Percentiles rank a stretch among this genome's conserved stretches.
Conservation (phyloP, 768 basidiomycete genomes). For the Leccinum arenicola region DNA sequence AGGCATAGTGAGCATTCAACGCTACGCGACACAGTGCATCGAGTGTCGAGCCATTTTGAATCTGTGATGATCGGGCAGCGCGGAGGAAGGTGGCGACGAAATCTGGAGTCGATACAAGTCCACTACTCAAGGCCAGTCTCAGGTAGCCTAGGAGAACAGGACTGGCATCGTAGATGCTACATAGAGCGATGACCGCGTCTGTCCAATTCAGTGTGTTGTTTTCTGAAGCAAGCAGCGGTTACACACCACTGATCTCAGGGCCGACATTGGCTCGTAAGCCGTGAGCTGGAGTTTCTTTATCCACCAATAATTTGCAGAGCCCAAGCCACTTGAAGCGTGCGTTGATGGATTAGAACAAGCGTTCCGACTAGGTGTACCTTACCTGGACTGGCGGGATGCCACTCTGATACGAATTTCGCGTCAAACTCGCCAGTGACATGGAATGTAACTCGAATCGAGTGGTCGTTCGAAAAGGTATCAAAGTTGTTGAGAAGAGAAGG, state of each 20-base stretch:
- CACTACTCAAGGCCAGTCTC: slow-evolving; percentile 52
- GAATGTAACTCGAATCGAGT: background rate
- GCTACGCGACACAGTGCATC: slow-evolving; percentile 67
- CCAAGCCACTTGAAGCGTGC: slow-evolving; percentile 56
- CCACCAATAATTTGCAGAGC: slow-evolving; percentile 59
- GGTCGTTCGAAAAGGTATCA: background rate
- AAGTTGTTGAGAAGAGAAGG: background rate
- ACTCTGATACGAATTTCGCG: slow-evolving; percentile 71
- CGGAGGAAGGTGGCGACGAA: slow-evolving; percentile 68
- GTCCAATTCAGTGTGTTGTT: slow-evolving; percentile 1
- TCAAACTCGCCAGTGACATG: slow-evolving; percentile 71
- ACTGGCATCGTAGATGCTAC: slow-evolving; percentile 68
- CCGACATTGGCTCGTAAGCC: slow-evolving; percentile 40
- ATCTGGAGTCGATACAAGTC: slow-evolving; percentile 52
- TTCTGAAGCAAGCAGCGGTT: background rate
- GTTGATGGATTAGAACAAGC: slow-evolving; percentile 2
- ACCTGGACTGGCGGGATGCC: slow-evolving; percentile 67
- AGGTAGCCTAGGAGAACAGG: slow-evolving; percentile 66
- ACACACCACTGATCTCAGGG: slow-evolving; percentile 57
- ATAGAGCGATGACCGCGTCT: slow-evolving; percentile 73
- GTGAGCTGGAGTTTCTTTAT: slow-evolving; percentile 43
- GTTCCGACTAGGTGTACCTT: slow-evolving; percentile 17
- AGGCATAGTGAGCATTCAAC: slow-evolving; percentile 61
- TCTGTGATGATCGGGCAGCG: slow-evolving; percentile 59
- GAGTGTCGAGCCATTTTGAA: slow-evolving; percentile 64